Evolutionary conservation across 495 filamentous ascomycete genomes (phyloP).

Genomic region (Emericellopsis terricola): DNA sequence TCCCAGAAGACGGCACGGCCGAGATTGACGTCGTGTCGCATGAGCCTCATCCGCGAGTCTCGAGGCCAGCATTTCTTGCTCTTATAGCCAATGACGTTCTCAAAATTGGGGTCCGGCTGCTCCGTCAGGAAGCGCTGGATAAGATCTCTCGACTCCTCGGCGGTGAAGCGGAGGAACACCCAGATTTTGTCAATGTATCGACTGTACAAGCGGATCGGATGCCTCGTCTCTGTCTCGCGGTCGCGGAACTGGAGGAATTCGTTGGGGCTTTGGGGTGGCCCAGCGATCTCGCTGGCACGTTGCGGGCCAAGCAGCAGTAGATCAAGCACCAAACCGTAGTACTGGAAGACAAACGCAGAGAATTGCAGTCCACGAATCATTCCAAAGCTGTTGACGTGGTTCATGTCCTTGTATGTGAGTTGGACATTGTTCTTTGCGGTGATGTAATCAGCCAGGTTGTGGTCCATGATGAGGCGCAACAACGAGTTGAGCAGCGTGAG

Average conservation of each 20-base stretch:
- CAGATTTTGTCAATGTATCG: slow-evolving; percentile 97
- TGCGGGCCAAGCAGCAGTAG: slow-evolving; percentile 83
- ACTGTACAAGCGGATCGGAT: slow-evolving; percentile 92
- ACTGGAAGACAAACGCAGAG: slow-evolving; percentile 97
- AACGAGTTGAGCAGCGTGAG: slow-evolving; percentile 87
- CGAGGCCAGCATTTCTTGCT: slow-evolving; percentile 99
- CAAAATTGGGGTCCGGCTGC: slow-evolving; percentile 97
- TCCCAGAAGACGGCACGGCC: slow-evolving; percentile 99
- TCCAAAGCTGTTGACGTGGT: slow-evolving; percentile 96
- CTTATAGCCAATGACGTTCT: slow-evolving; percentile 96
- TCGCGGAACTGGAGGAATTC: slow-evolving; percentile 98
- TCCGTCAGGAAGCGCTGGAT: slow-evolving; percentile 97
- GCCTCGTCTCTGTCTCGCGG: slow-evolving; percentile 71
- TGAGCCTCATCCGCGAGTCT: slow-evolving; percentile 92
- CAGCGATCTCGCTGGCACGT: slow-evolving; percentile 91
- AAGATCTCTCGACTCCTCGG: slow-evolving; percentile 87
- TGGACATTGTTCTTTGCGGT: slow-evolving; percentile 99
- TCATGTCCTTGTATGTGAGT: slow-evolving; percentile 99
- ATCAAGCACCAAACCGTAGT: slow-evolving; percentile 93
- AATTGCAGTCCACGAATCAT: slow-evolving; percentile 97
- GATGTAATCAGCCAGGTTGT: slow-evolving; percentile 98
- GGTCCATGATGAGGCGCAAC: slow-evolving; percentile 93
- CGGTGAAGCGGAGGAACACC: slow-evolving; percentile 88
- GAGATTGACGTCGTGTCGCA: slow-evolving; percentile 98
- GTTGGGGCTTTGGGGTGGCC: slow-evolving; percentile 89